Base-by-base conservation (phyloP, 1,284 basidiomycete genomes). In the Lignosus rhinocerotis region DNA sequence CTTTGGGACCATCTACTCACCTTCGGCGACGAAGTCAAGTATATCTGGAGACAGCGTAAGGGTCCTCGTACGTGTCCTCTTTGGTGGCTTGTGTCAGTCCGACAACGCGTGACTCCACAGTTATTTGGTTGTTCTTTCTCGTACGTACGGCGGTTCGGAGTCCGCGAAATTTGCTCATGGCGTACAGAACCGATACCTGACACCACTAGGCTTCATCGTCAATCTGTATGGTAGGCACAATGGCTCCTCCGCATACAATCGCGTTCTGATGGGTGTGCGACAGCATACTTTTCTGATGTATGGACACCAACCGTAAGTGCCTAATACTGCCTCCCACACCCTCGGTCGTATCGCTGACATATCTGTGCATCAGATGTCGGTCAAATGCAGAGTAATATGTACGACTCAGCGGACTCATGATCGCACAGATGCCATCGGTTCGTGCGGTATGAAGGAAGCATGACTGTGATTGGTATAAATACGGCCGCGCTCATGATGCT, bases 401-500 rank as follows among this genome's bases (percentile, higher is more conserved):
- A 12, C 11, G 25, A 11, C 21, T 30, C 41, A 10, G 38, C 33
- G 7, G n/a, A 61, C 25, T 42, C 21, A 46, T 6, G 6, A n/a
- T 14, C 6, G 16, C 7, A 43, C 53, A 82, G 80, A 59, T 84
- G 82, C 63, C 58, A 62, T 12, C 75, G 70, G 34, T 83, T 81
- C 53, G 78, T 83, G 6, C 75, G 77, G 2, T 83, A 80, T 49
- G 81, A 83, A 67, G 82, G 81, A 0, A 71, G 71, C 46, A 81
- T 79, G 64, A 78, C 78, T 2, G 75, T 81, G 30, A 75, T 79
- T 12, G 82, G 79, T 1, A 76, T 84, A 44, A 75, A 78, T 33
- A 70, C 78, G 7, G 77, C 78, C 0, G 80, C 75, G 2, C 60
- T 81, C 19, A 84, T 85, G 82, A 84, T 86, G 83, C 73, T 83